Evolutionary conservation across 1,284 basidiomycete species (phyloP).

Genomic region (Marasmius tenuissimus): DNA sequence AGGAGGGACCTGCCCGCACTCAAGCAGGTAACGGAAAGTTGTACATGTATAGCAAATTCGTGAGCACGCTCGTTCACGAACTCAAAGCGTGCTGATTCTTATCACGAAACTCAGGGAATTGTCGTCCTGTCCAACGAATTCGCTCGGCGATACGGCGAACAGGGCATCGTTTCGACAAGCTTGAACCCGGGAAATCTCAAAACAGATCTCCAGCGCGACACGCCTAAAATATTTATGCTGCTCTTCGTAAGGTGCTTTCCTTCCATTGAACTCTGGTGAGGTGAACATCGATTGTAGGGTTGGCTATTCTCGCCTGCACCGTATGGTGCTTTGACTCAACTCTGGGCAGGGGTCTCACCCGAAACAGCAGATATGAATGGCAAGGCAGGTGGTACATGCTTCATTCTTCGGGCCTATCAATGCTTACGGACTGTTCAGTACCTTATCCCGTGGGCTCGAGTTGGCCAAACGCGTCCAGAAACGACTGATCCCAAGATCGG

Average conservation of each 20-base stretch:
- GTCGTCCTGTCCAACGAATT: conserved; percentile 5
- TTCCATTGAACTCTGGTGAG: not conserved
- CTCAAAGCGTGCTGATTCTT: not conserved
- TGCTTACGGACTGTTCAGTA: conserved; percentile 5
- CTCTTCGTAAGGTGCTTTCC: conserved; percentile 12
- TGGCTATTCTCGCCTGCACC: conserved; percentile 15
- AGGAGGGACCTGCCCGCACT: conserved; percentile 8
- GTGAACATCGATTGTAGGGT: conserved; percentile 3
- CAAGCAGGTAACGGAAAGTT: conserved; percentile 6
- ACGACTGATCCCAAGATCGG: conserved; percentile 1
- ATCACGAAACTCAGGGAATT: not conserved
- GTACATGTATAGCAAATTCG: conserved; percentile 15
- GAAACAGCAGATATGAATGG: conserved; percentile 9
- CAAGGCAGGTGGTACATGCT: conserved; percentile 5
- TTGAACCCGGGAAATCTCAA: conserved; percentile 11
- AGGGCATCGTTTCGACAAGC: not conserved
- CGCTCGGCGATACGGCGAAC: not conserved
- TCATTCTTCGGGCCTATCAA: not conserved
- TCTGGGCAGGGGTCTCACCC: conserved; percentile 12
- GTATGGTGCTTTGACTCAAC: conserved; percentile 12
- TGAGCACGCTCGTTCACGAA: not conserved
- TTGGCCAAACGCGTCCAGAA: conserved; percentile 7
- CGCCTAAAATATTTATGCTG: conserved; percentile 10
- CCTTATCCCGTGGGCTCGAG: conserved; percentile 13
- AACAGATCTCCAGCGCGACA: conserved; percentile 10